Base-by-base conservation (phyloP, 2,329 filamentous ascomycete genomes). In the Phaeosphaeriaceae sp. region DNA sequence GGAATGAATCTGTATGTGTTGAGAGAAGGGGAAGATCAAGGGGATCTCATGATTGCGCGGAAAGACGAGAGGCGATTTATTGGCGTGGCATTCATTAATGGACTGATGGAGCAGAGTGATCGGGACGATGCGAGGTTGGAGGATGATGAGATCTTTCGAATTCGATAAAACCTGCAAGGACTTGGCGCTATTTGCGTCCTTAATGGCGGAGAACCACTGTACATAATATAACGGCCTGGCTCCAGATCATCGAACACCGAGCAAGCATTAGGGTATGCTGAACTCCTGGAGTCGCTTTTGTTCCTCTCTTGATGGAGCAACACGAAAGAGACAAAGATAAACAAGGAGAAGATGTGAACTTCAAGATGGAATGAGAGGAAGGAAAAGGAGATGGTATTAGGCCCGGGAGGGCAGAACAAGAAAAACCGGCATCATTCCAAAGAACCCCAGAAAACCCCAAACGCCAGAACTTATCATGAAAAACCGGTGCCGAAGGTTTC, bases 201-300 rank as follows among this genome's bases (percentile, higher is more conserved):
- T 6, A 5, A 41, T 19, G 36, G 36, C 13, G 50, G 27, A 27
- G 6, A 27, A 4, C 22, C 53, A 1, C 31, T 60, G n/a, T 53
- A 56, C 13, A 41, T 51, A 11, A 17, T 56, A 3, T 48, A 48
- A 1, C 17, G 41, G 25, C 25, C 25, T 27, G 9, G 9, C 25
- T 5, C 9, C 9, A 9, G 9, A 27, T 27, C 25, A n/a, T 15
- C 47, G 1, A 5, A 5, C n/a, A 15, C 6, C 22, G 17, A 52
- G 25, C 15, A 24, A 5, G 17, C 6, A 46, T 7, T 13, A 15
- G 54, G 31, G 31, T 9, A 4, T 27, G 25, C 25, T 27, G 33
- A 51, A 7, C 56, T 53, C 15, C 22, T 7, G 53, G 50, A 2
- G 27, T 31, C 4, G 50, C 53, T 21, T 56, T 53, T 19, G 25